phyloP scores from a whole-genome alignment of 257 asterid species.

The Thymus quinquecostatus region DNA sequence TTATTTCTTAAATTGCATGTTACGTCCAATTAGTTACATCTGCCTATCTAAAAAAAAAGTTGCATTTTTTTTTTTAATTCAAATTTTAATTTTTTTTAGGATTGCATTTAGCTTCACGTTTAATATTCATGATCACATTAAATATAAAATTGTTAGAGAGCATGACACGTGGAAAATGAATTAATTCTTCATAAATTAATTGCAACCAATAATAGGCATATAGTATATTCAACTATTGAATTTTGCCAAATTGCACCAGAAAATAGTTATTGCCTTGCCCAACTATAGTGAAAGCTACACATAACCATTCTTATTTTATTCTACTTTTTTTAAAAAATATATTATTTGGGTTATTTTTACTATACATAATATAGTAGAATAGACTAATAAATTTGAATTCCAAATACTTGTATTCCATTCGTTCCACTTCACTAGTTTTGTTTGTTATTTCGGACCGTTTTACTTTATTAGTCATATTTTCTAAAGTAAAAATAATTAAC shows the following conservation, averaged over 20 bases:
- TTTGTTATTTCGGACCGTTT: no score
- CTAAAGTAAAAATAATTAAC: no score
- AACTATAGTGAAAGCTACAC: conserved; percentile 16
- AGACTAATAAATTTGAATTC: background rate
- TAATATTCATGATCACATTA: background rate
- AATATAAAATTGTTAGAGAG: background rate
- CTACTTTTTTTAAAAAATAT: no score
- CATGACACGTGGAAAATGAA: background rate
- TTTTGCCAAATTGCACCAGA: conserved; percentile 27
- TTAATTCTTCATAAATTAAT: background rate
- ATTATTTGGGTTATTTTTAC: background rate
- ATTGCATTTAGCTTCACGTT: background rate
- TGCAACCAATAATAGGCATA: background rate
- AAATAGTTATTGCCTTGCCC: background rate
- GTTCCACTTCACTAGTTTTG: no score
- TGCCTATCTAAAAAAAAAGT: background rate
- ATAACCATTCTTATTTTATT: background rate
- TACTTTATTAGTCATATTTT: no score
- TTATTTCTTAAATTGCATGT: background rate
- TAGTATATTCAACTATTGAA: background rate
- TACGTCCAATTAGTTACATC: background rate
- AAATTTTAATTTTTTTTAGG: background rate
- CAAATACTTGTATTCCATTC: background rate
- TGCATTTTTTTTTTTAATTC: background rate
- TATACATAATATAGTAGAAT: background rate